A percentile compares a stretch with the other conserved stretches of the same genome.
Conservation (phyloP, 2,329 filamentous ascomycete species). For the Fusarium devonianum region DNA sequence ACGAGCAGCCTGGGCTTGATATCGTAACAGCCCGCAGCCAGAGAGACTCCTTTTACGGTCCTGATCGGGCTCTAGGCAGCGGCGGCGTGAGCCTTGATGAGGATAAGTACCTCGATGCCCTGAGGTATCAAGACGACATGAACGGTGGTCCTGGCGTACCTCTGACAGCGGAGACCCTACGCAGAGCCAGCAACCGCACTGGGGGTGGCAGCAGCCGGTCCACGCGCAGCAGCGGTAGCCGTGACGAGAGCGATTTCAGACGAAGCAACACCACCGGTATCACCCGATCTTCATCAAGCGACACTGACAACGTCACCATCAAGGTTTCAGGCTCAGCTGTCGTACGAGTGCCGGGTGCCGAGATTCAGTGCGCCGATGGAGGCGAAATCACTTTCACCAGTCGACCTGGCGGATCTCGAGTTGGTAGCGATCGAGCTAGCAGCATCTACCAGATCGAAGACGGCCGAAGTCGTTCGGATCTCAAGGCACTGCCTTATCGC, state of each 20-base stretch:
- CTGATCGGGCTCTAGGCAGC: conserved; percentile 44
- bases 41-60: conserved; percentile 53
- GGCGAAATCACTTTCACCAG: conserved; percentile 65
- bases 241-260: conserved; percentile 69
- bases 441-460: conserved; percentile 60
- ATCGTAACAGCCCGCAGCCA: conserved; percentile 50
- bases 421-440: conserved; percentile 60
- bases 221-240: conserved; percentile 65
- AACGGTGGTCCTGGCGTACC: conserved; percentile 54
- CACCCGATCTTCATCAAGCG: conserved; percentile 59
- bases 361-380: conserved; percentile 66
- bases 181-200: conserved; percentile 56
- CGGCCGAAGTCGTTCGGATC: conserved; percentile 53
- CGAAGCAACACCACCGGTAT: conserved; percentile 68
- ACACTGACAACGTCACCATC: conserved; percentile 68
- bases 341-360: conserved; percentile 62
- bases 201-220: conserved; percentile 61
- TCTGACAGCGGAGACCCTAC: conserved; percentile 64
- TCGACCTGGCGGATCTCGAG: conserved; percentile 44
- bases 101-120: conserved; percentile 50
- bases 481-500: conserved; percentile 53
- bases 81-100: conserved; percentile 47
- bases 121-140: conserved; percentile 62
- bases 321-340: conserved; percentile 64
- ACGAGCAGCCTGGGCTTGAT: conserved; percentile 50